Conservation (phyloP, 2,329 filamentous ascomycete genomes). For the Xylaria sp. region DNA sequence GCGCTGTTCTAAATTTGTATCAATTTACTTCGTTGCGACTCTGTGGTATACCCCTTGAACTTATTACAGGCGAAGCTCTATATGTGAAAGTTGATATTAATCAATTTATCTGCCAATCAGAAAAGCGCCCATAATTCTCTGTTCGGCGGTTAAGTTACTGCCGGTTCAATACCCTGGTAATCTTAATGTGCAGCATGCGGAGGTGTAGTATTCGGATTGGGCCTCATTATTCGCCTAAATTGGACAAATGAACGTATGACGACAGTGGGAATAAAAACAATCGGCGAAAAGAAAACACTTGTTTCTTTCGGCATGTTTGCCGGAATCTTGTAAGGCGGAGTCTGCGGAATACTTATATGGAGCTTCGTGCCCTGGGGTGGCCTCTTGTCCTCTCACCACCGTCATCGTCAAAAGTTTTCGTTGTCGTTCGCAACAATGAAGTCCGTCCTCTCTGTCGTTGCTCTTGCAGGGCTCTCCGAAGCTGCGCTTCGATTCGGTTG, state of each 20-base stretch:
- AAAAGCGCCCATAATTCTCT: not conserved
- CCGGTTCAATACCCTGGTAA: slow-evolving; percentile 34
- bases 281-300: slow-evolving; percentile 28
- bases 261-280: slow-evolving; percentile 34
- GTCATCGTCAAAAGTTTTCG: slow-evolving; percentile 25
- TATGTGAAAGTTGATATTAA: not conserved
- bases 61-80: not conserved
- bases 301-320: slow-evolving; percentile 40
- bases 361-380: not conserved
- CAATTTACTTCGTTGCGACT: slow-evolving; percentile 11
- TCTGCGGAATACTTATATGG: slow-evolving; percentile 38
- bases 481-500: slow-evolving; percentile 49
- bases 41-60: not conserved
- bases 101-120: slow-evolving; percentile 26
- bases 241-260: slow-evolving; percentile 33
- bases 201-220: slow-evolving; percentile 38
- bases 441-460: slow-evolving; percentile 40
- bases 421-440: slow-evolving; percentile 43
- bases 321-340: not conserved
- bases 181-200: slow-evolving; percentile 39
- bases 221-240: slow-evolving; percentile 39
- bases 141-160: slow-evolving; percentile 25
- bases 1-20: slow-evolving; percentile 20
- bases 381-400: slow-evolving; percentile 9
- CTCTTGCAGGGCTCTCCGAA: slow-evolving; percentile 45